A percentile compares a stretch with the other conserved stretches of the same genome.
These are phyloP conservation scores for Tinospora cordifolia DNA, from an alignment of 164 flowering plant genomes.

Conservation along the genomic window DNA sequence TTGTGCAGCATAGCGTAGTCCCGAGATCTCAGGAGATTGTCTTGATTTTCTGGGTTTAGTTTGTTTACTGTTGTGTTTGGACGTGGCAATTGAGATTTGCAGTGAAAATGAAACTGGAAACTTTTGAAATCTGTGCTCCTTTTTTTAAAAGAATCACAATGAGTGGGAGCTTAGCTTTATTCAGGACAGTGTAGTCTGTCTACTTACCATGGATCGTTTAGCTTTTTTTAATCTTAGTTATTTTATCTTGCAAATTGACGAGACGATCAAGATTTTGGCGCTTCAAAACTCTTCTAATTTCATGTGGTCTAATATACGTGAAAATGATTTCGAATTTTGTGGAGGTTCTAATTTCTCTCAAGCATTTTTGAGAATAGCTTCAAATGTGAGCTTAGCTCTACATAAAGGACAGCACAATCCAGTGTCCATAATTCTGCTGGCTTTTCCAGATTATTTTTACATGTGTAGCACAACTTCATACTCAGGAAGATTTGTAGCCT, in stretches of 20 bases:
- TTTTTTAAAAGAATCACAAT: neutral
- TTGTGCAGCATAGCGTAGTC: neutral
- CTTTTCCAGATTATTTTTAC: neutral
- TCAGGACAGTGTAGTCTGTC: neutral
- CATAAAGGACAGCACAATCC: neutral
- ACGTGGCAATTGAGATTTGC: neutral
- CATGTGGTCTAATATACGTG: neutral
- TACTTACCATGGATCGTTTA: neutral
- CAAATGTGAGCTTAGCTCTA: neutral
- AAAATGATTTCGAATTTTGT: neutral
- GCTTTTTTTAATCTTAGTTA: neutral
- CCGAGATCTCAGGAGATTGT: neutral
- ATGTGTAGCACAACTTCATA: too few relatives aligned
- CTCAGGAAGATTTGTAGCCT: neutral
- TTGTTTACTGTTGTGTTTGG: neutral
- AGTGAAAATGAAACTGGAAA: neutral
- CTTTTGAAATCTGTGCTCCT: neutral
- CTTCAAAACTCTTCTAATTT: neutral
- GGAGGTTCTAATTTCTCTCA: neutral
- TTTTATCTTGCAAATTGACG: neutral
- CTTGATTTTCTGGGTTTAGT: neutral
- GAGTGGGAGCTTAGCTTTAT: neutral
- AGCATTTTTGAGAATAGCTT: neutral
- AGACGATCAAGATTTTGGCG: neutral
- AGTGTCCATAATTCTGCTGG: neutral